Conservation (phyloP, 257 asterid species). For the Henckelia pumila region DNA sequence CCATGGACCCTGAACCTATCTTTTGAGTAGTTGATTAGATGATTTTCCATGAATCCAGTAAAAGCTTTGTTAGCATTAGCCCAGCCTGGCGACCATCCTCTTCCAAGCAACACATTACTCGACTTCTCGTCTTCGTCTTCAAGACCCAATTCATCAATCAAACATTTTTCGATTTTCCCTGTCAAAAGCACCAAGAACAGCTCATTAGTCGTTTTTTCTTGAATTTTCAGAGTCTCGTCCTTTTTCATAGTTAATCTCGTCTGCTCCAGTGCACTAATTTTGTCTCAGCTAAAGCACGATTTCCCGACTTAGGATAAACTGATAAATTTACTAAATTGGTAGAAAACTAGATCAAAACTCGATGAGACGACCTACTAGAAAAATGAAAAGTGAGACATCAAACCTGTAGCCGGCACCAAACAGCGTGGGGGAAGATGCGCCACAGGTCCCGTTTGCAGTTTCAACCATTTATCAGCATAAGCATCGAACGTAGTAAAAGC, state of each 20-base stretch:
- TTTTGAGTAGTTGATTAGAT: constrained; percentile 60
- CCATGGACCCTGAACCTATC: constrained; percentile 62
- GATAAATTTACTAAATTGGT: too few relatives aligned
- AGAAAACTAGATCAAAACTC: neutral
- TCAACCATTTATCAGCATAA: constrained; percentile 71
- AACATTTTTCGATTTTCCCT: constrained; percentile 47
- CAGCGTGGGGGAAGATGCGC: constrained; percentile 77
- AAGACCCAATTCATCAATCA: constrained; percentile 65
- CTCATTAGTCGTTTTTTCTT: too few relatives aligned
- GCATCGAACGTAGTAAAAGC: constrained; percentile 61
- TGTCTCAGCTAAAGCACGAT: too few relatives aligned
- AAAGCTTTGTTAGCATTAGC: constrained; percentile 70
- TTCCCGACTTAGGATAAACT: too few relatives aligned
- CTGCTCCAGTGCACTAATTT: too few relatives aligned
- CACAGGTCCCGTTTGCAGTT: constrained; percentile 49
- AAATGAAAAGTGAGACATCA: neutral
- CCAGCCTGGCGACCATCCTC: constrained; percentile 97
- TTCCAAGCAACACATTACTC: constrained; percentile 77
- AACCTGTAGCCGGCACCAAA: constrained; percentile 57
- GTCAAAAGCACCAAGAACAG: constrained; percentile 5
- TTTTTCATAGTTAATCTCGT: too few relatives aligned
- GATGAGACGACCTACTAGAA: neutral
- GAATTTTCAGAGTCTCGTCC: too few relatives aligned
- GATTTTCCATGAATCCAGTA: constrained; percentile 57
- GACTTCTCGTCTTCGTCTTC: constrained; percentile 82